A percentile compares a stretch with the other conserved stretches of the same genome.
These are phyloP conservation scores for Ceratocystiopsis sp. DNA, from an alignment of 2,329 filamentous ascomycete genomes.

Conservation along the genomic window DNA sequence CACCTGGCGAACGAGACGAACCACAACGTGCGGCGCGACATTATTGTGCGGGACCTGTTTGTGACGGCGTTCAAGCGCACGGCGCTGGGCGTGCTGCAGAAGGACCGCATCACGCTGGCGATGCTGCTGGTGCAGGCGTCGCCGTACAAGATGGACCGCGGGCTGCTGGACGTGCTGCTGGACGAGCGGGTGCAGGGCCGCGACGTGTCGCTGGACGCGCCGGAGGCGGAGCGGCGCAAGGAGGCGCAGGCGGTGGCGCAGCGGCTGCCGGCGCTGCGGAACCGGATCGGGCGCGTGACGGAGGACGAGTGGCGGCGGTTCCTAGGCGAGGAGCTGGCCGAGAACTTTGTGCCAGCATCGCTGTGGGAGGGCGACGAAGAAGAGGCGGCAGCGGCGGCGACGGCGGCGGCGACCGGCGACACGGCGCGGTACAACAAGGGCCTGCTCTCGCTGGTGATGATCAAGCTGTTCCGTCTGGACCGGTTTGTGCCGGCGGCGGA, in stretches of 20 bases:
- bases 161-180: slow-evolving; percentile 69
- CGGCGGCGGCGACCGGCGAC: background rate
- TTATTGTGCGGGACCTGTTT: slow-evolving; percentile 84
- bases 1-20: slow-evolving; percentile 53
- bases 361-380: slow-evolving; percentile 29
- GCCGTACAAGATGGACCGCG: slow-evolving; percentile 91
- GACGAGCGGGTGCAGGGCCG: slow-evolving; percentile 59
- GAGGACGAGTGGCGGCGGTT: slow-evolving; percentile 62
- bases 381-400: background rate
- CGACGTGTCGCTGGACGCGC: slow-evolving; percentile 43
- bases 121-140: slow-evolving; percentile 91
- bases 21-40: slow-evolving; percentile 64
- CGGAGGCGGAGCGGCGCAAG: slow-evolving; percentile 24
- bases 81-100: slow-evolving; percentile 81
- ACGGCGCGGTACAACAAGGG: slow-evolving; percentile 46
- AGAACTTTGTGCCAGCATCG: slow-evolving; percentile 61
- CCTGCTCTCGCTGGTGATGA: slow-evolving; percentile 66
- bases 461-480: slow-evolving; percentile 92
- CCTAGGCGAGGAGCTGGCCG: slow-evolving; percentile 69
- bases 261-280: slow-evolving; percentile 57
- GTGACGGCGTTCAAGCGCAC: slow-evolving; percentile 84
- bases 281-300: slow-evolving; percentile 45
- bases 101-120: slow-evolving; percentile 82
- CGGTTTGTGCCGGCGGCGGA: slow-evolving; percentile 87
- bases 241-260: slow-evolving; percentile 52